Evolutionary conservation across 163 green algal species (phyloP).

Genomic region (Scenedesmus sp.): DNA sequence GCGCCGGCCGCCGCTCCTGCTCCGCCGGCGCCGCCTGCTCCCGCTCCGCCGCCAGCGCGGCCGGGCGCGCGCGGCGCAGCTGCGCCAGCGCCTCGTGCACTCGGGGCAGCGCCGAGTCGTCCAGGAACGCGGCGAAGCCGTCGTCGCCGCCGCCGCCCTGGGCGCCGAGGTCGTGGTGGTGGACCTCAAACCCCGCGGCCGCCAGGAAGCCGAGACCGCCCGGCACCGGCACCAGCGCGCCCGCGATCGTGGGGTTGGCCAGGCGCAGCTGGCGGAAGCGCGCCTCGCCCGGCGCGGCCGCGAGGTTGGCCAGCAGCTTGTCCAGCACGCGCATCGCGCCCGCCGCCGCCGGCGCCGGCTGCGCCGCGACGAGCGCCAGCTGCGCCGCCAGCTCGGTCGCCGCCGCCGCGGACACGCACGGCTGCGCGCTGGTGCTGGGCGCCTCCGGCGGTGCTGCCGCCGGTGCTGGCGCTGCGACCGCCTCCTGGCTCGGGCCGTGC

Average conservation of each 20-base stretch:
- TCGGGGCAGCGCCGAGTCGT: constrained; percentile 14
- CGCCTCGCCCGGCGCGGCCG: constrained; percentile 46
- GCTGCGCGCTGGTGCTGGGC: neutral
- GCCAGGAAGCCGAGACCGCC: constrained; percentile 69
- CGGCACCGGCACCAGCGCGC: constrained; percentile 49
- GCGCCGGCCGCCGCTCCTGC: neutral
- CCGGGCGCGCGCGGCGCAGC: constrained; percentile 21
- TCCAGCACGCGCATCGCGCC: constrained; percentile 36
- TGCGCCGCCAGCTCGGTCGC: constrained; percentile 12
- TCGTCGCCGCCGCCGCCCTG: neutral
- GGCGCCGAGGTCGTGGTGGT: constrained; percentile 42
- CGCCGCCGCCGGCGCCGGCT: constrained; percentile 19
- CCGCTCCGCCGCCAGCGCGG: constrained; percentile 19
- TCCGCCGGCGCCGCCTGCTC: neutral
- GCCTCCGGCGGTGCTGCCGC: neutral
- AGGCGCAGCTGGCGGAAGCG: constrained; percentile 58
- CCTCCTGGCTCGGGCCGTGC: neutral
- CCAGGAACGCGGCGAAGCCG: constrained; percentile 58
- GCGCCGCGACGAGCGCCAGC: constrained; percentile 27
- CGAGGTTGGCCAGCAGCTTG: constrained; percentile 63
- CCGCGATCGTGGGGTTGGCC: constrained; percentile 56
- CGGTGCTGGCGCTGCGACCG: constrained; percentile 1
- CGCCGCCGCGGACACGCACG: neutral
- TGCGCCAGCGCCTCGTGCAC: constrained; percentile 32
- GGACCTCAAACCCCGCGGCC: constrained; percentile 70